These are phyloP conservation scores for Linnemannia elongata DNA, from an alignment of 192 early-diverging fungal genomes.

Conservation along the genomic window DNA sequence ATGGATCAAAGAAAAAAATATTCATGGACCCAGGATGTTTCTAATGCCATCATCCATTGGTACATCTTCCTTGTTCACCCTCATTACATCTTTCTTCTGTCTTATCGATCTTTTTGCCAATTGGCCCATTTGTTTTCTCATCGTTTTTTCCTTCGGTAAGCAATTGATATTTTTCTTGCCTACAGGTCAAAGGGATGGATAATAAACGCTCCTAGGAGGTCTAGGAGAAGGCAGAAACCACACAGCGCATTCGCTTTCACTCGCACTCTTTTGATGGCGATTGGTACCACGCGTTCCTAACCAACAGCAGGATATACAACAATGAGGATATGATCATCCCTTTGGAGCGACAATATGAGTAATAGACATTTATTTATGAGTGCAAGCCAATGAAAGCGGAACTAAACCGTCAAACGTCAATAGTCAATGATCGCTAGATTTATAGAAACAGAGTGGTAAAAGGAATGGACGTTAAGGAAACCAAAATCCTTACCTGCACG, in stretches of 20 bases:
- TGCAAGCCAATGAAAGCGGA: too few relatives aligned
- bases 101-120: background rate
- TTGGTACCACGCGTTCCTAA: too few relatives aligned
- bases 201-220: background rate
- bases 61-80: background rate
- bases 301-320: too few relatives aligned
- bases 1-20: background rate
- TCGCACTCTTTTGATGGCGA: background rate
- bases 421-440: too few relatives aligned
- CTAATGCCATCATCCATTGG: background rate
- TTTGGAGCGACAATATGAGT: too few relatives aligned
- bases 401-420: too few relatives aligned
- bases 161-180: background rate
- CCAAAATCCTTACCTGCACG: background rate
- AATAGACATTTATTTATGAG: too few relatives aligned
- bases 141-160: background rate
- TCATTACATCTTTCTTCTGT: too few relatives aligned
- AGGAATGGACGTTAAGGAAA: too few relatives aligned
- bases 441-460: too few relatives aligned
- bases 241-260: background rate
- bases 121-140: background rate
- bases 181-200: background rate
- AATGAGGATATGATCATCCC: too few relatives aligned
- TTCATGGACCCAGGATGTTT: background rate
- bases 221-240: background rate